Conservation (phyloP, 129 eudicot species). For the Cynara cardunculus region DNA sequence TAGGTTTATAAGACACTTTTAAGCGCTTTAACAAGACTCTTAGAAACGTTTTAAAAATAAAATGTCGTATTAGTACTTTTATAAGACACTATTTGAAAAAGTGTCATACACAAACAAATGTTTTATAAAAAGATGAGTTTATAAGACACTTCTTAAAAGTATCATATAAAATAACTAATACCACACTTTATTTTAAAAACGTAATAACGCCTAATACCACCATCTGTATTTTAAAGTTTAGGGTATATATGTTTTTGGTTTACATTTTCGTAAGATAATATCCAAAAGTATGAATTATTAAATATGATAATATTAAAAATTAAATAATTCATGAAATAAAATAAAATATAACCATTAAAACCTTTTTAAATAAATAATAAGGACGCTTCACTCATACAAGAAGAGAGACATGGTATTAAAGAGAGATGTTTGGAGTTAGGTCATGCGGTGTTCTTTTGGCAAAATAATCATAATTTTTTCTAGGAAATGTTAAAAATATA, state of each 20-base stretch:
- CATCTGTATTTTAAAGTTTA: not conserved
- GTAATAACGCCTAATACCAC: too few species aligned
- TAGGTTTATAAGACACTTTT: too few species aligned
- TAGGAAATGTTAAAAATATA: not conserved
- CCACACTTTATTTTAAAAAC: too few species aligned
- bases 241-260: not conserved
- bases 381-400: not conserved
- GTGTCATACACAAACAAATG: too few species aligned
- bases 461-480: not conserved
- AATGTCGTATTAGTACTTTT: too few species aligned
- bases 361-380: not conserved
- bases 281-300: not conserved
- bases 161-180: too few species aligned
- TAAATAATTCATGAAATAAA: not conserved
- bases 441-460: not conserved
- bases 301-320: not conserved
- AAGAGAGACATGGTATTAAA: constrained; percentile 17
- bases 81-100: too few species aligned
- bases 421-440: constrained; percentile 5
- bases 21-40: too few species aligned
- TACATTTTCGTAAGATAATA: not conserved
- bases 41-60: too few species aligned
- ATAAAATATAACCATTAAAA: not conserved
- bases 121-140: too few species aligned
- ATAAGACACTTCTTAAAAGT: too few species aligned